phyloP scores from a whole-genome alignment of 805 yeast genomes.

The Kurtzmaniella fragi region DNA sequence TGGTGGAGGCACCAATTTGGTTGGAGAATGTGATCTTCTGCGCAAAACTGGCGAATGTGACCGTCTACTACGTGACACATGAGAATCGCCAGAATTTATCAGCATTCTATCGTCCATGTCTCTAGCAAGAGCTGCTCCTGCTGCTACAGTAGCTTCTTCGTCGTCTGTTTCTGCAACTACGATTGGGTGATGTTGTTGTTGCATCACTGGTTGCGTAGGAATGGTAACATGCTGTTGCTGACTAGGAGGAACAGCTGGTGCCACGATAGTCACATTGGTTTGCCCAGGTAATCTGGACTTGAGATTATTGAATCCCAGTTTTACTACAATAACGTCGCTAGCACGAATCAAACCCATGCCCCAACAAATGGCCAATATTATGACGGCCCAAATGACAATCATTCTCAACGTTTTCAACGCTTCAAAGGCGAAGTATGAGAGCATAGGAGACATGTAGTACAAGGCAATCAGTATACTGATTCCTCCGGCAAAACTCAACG shows the following conservation, averaged over 20 bases:
- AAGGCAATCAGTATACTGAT: constrained; percentile 16
- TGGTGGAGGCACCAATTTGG: constrained; percentile 2
- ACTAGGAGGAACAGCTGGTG: no score
- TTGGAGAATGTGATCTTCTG: constrained; percentile 9
- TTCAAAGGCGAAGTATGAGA: constrained; percentile 15
- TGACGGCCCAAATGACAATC: constrained; percentile 18
- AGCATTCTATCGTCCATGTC: constrained; percentile 2
- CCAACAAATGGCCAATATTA: constrained; percentile 21
- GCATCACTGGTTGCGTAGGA: neutral
- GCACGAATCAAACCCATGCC: constrained; percentile 21
- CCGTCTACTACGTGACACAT: neutral
- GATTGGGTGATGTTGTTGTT: neutral
- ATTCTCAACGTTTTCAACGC: constrained; percentile 16
- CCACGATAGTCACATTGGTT: no score
- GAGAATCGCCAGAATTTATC: neutral
- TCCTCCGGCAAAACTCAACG: constrained; percentile 26
- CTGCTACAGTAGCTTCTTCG: neutral
- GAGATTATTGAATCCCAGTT: neutral
- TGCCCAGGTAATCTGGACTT: neutral
- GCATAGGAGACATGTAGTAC: constrained; percentile 16
- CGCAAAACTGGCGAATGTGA: neutral
- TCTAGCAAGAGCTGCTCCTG: neutral
- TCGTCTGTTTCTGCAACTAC: neutral
- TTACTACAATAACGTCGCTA: neutral
- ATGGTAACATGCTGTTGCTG: neutral